phyloP scores from a whole-genome alignment of 2,329 filamentous ascomycete genomes.

The Periconia macrospinosa region DNA sequence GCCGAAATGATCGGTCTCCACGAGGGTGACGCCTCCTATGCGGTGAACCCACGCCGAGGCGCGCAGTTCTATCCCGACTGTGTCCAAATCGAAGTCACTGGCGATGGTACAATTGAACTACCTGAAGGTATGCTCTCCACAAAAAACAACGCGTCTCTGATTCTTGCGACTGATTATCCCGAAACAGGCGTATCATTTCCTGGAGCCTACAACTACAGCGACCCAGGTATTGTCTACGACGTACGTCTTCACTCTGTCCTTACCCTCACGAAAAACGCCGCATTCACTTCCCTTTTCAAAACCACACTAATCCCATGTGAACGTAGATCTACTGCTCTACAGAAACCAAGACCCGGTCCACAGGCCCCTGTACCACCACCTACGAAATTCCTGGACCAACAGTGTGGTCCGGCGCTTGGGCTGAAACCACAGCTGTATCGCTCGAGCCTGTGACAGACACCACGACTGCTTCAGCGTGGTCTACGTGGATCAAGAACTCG shows the following conservation, averaged over 20 bases:
- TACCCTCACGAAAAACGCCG: slow-evolving; percentile 11
- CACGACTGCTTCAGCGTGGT: slow-evolving; percentile 29
- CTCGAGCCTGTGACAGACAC: slow-evolving; percentile 30
- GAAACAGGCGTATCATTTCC: slow-evolving; percentile 48
- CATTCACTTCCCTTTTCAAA: not conserved
- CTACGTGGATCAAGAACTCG: slow-evolving; percentile 29
- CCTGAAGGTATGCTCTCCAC: slow-evolving; percentile 17
- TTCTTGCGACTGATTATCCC: not conserved
- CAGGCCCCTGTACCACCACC: slow-evolving; percentile 25
- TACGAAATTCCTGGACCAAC: slow-evolving; percentile 48
- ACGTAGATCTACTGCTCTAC: slow-evolving; percentile 40
- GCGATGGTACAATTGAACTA: slow-evolving; percentile 29
- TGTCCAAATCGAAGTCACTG: slow-evolving; percentile 44
- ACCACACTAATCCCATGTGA: not conserved
- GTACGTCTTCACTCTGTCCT: slow-evolving; percentile 16
- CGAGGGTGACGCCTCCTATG: slow-evolving; percentile 37
- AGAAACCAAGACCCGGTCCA: slow-evolving; percentile 30
- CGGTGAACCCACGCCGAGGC: slow-evolving; percentile 25
- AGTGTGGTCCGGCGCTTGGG: slow-evolving; percentile 38
- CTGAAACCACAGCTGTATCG: slow-evolving; percentile 36
- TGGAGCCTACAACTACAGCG: slow-evolving; percentile 41
- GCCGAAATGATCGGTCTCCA: slow-evolving; percentile 50
- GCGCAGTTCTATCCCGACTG: slow-evolving; percentile 50
- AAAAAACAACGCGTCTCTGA: not conserved
- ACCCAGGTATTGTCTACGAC: slow-evolving; percentile 42